Percentiles rank a stretch among this genome's conserved stretches.
These are phyloP conservation scores for Xylaria sp. DNA, from an alignment of 2,329 filamentous ascomycete species.

Conservation along the genomic window DNA sequence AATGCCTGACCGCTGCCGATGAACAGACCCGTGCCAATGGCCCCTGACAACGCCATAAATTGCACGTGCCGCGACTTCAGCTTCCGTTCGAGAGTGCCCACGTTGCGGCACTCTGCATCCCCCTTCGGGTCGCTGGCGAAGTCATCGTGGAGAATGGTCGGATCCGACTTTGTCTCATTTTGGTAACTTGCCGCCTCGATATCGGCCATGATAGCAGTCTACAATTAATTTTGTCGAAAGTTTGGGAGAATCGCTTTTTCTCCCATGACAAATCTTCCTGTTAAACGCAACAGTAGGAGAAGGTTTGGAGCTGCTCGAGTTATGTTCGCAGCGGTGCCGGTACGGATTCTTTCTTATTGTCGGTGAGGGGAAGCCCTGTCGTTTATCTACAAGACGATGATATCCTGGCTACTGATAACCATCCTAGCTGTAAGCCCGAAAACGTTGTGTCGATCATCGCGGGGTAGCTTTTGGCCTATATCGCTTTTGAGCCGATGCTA, in stretches of 20 bases:
- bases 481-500: slow-evolving; percentile 15
- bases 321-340: neutral
- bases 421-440: neutral
- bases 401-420: slow-evolving; percentile 11
- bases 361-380: slow-evolving; percentile 21
- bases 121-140: slow-evolving; percentile 37
- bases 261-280: neutral
- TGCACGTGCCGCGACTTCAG: slow-evolving; percentile 56
- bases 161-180: slow-evolving; percentile 29
- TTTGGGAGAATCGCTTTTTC: neutral
- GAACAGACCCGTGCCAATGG: slow-evolving; percentile 59
- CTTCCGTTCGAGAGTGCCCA: slow-evolving; percentile 52
- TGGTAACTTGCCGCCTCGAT: slow-evolving; percentile 37
- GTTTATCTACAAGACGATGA: slow-evolving; percentile 16
- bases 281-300: neutral
- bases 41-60: slow-evolving; percentile 61
- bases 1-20: slow-evolving; percentile 57
- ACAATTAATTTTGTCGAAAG: neutral
- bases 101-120: slow-evolving; percentile 46
- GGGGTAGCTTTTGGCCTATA: slow-evolving; percentile 26
- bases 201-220: slow-evolving; percentile 40
- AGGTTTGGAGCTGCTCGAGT: neutral
- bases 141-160: slow-evolving; percentile 34
- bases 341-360: neutral
- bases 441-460: slow-evolving; percentile 13